Evolutionary conservation across 441 rosid genomes (phyloP).

Genomic region (Bruguiera hainesii): DNA sequence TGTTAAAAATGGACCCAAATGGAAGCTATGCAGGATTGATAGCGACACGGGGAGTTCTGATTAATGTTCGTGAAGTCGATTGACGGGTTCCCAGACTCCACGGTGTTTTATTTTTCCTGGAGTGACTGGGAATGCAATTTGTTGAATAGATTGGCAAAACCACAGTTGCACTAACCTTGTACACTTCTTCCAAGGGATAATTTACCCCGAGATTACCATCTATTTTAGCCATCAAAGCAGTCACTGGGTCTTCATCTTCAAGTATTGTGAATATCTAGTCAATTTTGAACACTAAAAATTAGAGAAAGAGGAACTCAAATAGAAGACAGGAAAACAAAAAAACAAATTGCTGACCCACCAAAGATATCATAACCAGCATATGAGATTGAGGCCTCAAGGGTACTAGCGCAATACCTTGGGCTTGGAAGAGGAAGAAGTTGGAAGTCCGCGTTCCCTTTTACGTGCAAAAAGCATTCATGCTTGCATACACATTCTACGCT

Average conservation of each 20-base stretch:
- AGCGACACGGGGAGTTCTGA: too few relatives aligned
- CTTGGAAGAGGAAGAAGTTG: too few relatives aligned
- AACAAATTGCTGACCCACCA: too few relatives aligned
- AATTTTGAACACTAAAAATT: not conserved
- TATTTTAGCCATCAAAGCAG: conserved; percentile 24
- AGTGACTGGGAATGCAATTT: not conserved
- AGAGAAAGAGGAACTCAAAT: not conserved
- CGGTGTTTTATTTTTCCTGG: not conserved
- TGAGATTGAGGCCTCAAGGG: too few relatives aligned
- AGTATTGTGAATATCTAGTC: conserved; percentile 26
- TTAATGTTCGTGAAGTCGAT: too few relatives aligned
- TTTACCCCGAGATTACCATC: conserved; percentile 28
- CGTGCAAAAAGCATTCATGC: too few relatives aligned
- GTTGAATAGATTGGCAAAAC: not conserved
- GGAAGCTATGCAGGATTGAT: too few relatives aligned
- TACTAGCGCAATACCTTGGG: too few relatives aligned
- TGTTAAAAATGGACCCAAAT: not conserved
- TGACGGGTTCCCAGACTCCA: too few relatives aligned
- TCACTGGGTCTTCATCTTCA: conserved; percentile 15
- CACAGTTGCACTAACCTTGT: conserved; percentile 25
- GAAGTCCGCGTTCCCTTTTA: too few relatives aligned
- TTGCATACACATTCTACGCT: too few relatives aligned
- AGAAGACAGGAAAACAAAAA: not conserved
- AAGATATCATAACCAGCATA: too few relatives aligned
- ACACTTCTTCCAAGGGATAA: conserved; percentile 32